These are phyloP conservation scores for Selaginella moellendorffii DNA, from an alignment of 75 land plant genomes.

Conservation along the genomic window DNA sequence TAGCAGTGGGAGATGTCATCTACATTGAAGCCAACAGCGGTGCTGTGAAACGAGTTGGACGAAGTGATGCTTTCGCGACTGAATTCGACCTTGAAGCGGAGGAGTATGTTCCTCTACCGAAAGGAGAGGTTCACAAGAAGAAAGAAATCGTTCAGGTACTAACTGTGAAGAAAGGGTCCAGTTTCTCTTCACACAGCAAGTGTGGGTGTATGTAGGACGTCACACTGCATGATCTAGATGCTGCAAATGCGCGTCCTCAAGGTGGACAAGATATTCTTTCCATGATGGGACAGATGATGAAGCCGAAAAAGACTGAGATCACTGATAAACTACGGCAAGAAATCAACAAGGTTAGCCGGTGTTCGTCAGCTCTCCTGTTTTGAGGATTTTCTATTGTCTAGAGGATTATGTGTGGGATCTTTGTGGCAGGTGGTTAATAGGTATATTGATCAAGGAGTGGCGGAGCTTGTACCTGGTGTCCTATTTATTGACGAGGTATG, in stretches of 20 bases:
- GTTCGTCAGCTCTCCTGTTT: background rate
- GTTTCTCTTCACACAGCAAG: background rate
- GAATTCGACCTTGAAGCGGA: conserved; percentile 99
- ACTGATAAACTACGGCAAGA: conserved; percentile 95
- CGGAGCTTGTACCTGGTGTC: conserved; percentile 98
- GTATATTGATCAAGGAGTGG: conserved; percentile 92
- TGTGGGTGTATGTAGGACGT: conserved; percentile 42
- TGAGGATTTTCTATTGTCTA: background rate
- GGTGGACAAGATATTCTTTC: conserved; percentile 98
- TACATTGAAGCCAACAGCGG: conserved; percentile 99
- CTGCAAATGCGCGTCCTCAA: conserved; percentile 99
- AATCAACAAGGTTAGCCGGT: conserved; percentile 63
- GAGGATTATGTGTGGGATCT: no score
- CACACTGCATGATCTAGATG: conserved; percentile 95
- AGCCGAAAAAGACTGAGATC: conserved; percentile 94
- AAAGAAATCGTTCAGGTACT: conserved; percentile 92
- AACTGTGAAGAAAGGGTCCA: background rate
- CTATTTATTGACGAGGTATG: conserved; percentile 93
- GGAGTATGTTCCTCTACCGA: conserved; percentile 96
- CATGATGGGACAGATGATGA: conserved; percentile 99
- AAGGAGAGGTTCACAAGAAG: conserved; percentile 98
- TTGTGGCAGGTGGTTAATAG: conserved; percentile 78
- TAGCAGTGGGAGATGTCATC: conserved; percentile 93
- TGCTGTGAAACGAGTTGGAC: conserved; percentile 91
- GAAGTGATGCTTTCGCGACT: conserved; percentile 98